Evolutionary conservation across 2,329 filamentous ascomycete species (phyloP), one percentile per base, ranked within the genome.

Genomic region (Amauroascus niger): DNA sequence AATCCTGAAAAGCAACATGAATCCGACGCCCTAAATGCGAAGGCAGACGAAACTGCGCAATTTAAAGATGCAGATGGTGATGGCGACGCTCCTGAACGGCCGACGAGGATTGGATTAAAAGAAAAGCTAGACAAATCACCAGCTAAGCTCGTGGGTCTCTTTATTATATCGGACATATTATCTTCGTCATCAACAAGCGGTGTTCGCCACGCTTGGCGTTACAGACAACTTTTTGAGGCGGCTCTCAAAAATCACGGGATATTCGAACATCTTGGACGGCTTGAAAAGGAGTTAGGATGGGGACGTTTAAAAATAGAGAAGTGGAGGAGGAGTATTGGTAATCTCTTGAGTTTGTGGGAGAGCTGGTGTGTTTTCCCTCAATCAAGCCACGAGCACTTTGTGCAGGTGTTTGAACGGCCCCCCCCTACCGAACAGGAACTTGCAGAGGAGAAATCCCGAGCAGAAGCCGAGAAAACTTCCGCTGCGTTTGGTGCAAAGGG

Each of bases 181-280:
- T 87, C 86, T 0, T 86, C 87, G 0, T 87, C 85, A 0, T 77
- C 79, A 4, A 88, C 83, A 8, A 86, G 85, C 58, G 85, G 84
- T 1, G 83, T 91, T 22, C 82, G 87, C 1, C 87, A 90, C 65
- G 87, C 87, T 2, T 95, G 89, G 87, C 84, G 88, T 51, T 95
- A 89, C 64, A 78, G 89, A 20, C 82, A 86, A 59, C 76, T 91
- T 2, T 88, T 95, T 57, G 88, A 94, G 65, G 74, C 76, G 0
- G 81, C 84, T 0, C 74, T 96, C 22, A 81, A 80, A 28, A 72
- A 79, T 7, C 79, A 82, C 53, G 79, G 81, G 54, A 81, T 84
- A 0, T 95, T 95, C 62, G 85, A 87, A 63, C 77, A 79, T 43
- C 76, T 96, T 2, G 89, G 89, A 0, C 73, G 79, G 53, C 78